Evolutionary conservation across 352 stramenopile species (phyloP).

Genomic region (Phytopythium vexans): DNA sequence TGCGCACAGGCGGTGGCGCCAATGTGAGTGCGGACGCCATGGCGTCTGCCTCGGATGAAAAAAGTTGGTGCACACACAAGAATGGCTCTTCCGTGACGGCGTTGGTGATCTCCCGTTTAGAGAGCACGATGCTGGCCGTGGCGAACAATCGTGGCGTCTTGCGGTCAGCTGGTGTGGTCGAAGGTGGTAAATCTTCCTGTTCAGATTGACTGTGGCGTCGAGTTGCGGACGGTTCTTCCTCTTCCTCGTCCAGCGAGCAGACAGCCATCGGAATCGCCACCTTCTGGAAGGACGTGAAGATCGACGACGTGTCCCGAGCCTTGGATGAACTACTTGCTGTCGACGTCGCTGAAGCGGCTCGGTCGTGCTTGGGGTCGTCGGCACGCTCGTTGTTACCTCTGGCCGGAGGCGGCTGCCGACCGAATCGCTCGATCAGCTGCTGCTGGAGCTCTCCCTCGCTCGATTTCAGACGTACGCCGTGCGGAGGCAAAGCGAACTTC

Average conservation of each 20-base stretch:
- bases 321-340: background rate
- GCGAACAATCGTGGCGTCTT: conserved; percentile 21
- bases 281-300: conserved; percentile 46
- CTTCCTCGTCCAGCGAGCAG: too few relatives aligned
- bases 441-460: conserved; percentile 32
- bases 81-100: conserved; percentile 46
- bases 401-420: background rate
- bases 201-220: too few relatives aligned
- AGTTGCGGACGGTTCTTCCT: too few relatives aligned
- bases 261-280: conserved; percentile 3
- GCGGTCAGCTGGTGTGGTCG: too few relatives aligned
- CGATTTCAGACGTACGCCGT: conserved; percentile 10
- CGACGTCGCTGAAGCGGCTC: background rate
- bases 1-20: conserved; percentile 22
- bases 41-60: conserved; percentile 42
- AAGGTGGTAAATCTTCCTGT: too few relatives aligned
- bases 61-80: conserved; percentile 45
- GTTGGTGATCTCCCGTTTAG: conserved; percentile 34
- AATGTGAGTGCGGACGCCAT: conserved; percentile 37
- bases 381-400: background rate
- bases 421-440: conserved; percentile 22
- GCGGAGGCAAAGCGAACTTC: conserved; percentile 40
- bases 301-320: background rate
- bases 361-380: background rate
- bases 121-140: conserved; percentile 55